A percentile compares a stretch with the other conserved stretches of the same genome.
phyloP scores from a whole-genome alignment of 2,329 filamentous ascomycete genomes.

The Ophiostoma pallidulum region DNA sequence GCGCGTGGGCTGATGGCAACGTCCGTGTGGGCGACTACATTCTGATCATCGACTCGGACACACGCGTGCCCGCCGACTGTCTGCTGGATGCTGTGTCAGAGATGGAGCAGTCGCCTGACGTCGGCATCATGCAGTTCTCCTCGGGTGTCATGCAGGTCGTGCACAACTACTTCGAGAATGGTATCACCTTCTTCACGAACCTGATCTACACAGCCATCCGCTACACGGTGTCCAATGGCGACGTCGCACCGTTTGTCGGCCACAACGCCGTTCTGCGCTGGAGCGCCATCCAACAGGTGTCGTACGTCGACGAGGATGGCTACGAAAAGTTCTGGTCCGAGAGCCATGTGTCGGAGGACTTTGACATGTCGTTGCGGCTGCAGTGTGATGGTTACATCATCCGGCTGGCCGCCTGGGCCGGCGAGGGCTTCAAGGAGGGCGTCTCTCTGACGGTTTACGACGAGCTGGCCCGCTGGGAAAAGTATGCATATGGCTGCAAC shows the following conservation, averaged over 20 bases:
- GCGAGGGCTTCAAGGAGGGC: slow-evolving; percentile 72
- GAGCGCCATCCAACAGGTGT: slow-evolving; percentile 65
- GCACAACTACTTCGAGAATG: slow-evolving; percentile 62
- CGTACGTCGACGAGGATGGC: slow-evolving; percentile 58
- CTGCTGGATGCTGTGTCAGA: slow-evolving; percentile 71
- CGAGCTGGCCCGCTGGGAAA: slow-evolving; percentile 77
- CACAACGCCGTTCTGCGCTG: slow-evolving; percentile 70
- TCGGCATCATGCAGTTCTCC: slow-evolving; percentile 69
- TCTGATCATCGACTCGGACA: slow-evolving; percentile 68
- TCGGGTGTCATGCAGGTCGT: slow-evolving; percentile 74
- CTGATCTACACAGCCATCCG: slow-evolving; percentile 69
- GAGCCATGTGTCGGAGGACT: slow-evolving; percentile 70
- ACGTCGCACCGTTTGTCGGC: slow-evolving; percentile 72
- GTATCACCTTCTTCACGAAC: slow-evolving; percentile 63
- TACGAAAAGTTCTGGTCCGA: slow-evolving; percentile 79
- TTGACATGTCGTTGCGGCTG: slow-evolving; percentile 71
- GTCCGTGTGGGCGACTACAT: slow-evolving; percentile 81
- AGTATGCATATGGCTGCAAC: slow-evolving; percentile 77
- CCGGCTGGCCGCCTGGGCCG: slow-evolving; percentile 62
- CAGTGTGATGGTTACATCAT: slow-evolving; percentile 65
- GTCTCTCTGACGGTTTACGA: slow-evolving; percentile 79
- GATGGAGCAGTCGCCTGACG: slow-evolving; percentile 70
- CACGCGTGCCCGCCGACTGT: slow-evolving; percentile 67
- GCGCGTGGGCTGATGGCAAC: slow-evolving; percentile 75
- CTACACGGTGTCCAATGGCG: slow-evolving; percentile 67